Evolutionary conservation across 2,329 filamentous ascomycete genomes (phyloP), one percentile per base, ranked within the genome.

Genomic region (Arthrobotrys pseudoclavata): DNA sequence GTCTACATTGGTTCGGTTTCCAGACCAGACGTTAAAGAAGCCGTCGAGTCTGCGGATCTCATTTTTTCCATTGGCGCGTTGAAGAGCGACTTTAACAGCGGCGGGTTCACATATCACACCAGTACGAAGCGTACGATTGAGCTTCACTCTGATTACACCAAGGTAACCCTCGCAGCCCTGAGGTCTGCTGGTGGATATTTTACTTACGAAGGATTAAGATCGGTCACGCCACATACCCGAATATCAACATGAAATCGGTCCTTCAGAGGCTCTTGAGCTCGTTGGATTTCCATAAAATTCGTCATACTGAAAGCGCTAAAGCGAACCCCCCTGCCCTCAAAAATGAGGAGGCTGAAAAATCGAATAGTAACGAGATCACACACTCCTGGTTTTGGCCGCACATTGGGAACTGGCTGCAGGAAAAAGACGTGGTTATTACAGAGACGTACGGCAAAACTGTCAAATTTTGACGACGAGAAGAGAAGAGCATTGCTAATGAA

Each of bases 1-100:
- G 92, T 97, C 4, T 96, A 97, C 83, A 91, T 91, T 7, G 94
- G 94, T n/a, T 87, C 88, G 74, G 92, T 91, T 40, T 93, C 91
- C 34, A 88, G 90, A 64, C 86, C 88, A 0, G 87, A 87, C 42
- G 91, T 92, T 24, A 87, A 87, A 79, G 85, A 89, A 50, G 86
- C 87, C 29, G 87, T 94, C 22, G 91, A 93, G 81, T 86, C 86
- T 0, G 88, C 91, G 0, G 92, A 94, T 82, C 85, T 94, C 3
- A 88, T 94, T 67, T 85, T 94, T 63, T 89, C 86, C 67, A 88
- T 94, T 77, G 92, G 92, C 47, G 86, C 89, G 42, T 86, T 91
- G 79, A 89, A 92, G 86, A 91, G 89, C 81, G 92, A 94, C 83
- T 93, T 93, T 86, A 94, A 94, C 85, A 94, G 92, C 18, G 89